Conservation (phyloP, 2,329 filamentous ascomycete species). For the Monosporascus sp. region DNA sequence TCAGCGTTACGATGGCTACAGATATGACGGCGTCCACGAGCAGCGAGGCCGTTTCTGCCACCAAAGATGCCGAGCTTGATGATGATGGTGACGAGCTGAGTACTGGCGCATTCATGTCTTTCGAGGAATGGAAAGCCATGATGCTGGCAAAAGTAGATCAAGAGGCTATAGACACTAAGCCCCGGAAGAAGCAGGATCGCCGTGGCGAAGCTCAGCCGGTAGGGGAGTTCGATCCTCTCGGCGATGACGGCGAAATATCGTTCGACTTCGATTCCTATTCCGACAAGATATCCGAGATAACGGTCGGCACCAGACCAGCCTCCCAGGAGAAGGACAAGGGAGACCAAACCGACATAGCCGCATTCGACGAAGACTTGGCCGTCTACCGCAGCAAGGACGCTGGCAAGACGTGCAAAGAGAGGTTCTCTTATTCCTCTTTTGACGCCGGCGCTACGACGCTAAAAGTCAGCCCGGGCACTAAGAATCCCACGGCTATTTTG, state of each 20-base stretch:
- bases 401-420: conserved; percentile 94
- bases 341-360: conserved; percentile 36
- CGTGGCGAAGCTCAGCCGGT: conserved; percentile 44
- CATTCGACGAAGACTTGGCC: conserved; percentile 44
- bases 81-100: conserved; percentile 57
- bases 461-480: conserved; percentile 81
- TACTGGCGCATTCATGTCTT: conserved; percentile 75
- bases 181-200: conserved; percentile 51
- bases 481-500: conserved; percentile 81
- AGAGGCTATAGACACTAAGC: conserved; percentile 58
- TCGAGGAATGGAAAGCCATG: conserved; percentile 97
- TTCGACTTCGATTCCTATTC: conserved; percentile 48
- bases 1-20: conserved; percentile 13
- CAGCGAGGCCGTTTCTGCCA: conserved; percentile 11
- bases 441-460: conserved; percentile 91
- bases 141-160: conserved; percentile 84
- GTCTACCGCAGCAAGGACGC: conserved; percentile 79
- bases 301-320: conserved; percentile 22
- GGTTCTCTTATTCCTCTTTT: conserved; percentile 96
- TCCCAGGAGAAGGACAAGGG: conserved; percentile 22
- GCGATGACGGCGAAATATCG: conserved; percentile 81
- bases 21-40: conserved; percentile 14
- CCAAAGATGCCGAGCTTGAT: conserved; percentile 48
- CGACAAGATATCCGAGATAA: conserved; percentile 40
- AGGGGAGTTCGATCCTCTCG: conserved; percentile 70